phyloP scores from a whole-genome alignment of 164 flowering plant genomes.

The Platanus orientalis region DNA sequence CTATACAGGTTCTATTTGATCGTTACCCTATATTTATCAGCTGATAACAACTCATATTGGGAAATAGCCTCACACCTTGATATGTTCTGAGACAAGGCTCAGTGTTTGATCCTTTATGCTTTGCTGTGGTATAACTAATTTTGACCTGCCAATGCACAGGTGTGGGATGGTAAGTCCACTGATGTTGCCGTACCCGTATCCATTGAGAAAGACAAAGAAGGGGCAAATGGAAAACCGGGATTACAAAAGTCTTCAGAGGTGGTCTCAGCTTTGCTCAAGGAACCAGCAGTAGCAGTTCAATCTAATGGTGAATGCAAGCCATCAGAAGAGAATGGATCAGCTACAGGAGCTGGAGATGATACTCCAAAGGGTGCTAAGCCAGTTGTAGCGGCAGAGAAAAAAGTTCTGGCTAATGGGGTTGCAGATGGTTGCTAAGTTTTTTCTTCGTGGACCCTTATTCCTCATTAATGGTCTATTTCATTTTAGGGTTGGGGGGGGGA shows the following conservation, averaged over 20 bases:
- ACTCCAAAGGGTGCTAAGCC: conserved; percentile 32
- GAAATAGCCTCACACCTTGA: no score
- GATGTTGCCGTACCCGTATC: conserved; percentile 14
- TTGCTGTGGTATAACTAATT: no score
- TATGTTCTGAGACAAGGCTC: no score
- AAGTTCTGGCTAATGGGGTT: conserved; percentile 28
- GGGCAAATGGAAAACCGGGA: conserved; percentile 21
- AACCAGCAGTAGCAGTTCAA: conserved; percentile 18
- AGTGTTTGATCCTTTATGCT: no score
- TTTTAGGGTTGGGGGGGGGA: conserved; percentile 8
- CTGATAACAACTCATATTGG: no score
- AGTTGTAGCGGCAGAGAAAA: conserved; percentile 32
- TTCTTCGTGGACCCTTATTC: neutral
- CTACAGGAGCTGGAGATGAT: conserved; percentile 33
- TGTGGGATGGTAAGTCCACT: conserved; percentile 55
- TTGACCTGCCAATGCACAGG: no score
- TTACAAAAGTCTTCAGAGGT: conserved; percentile 34
- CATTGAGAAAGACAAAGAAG: conserved; percentile 39
- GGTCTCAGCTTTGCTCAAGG: conserved; percentile 24
- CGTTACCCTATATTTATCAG: no score
- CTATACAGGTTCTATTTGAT: no score
- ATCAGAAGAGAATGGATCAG: no score
- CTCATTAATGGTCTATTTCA: neutral
- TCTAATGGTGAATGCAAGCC: conserved; percentile 29
- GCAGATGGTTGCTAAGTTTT: conserved; percentile 45